Evolutionary conservation across 1,284 basidiomycete species (phyloP), one percentile per base, ranked within the genome.

Genomic region (Trametes polyzona): DNA sequence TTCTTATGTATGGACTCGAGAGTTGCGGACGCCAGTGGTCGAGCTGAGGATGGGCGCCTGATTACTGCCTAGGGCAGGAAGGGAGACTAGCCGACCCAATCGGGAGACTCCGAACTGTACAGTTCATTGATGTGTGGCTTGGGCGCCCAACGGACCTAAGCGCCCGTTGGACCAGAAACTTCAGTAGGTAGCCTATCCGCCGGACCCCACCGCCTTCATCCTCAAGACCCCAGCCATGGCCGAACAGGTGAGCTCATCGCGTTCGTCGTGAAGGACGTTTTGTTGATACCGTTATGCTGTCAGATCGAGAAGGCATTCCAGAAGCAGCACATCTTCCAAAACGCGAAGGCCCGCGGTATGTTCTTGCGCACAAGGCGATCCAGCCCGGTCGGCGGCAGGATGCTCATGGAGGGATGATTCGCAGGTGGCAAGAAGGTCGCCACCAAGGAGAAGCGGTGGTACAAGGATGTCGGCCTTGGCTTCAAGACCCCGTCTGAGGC

Each of bases 291-390:
- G 50, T 35, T 53, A 52, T 52, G 33, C 42, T 61, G 39, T 47
- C 70, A 95, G 90, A 86, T 95, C 71, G 93, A 96, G 78, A 95
- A 93, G 80, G 91, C 92, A 67, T 98, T 84, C 83, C 95, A 96
- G 80, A 98, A 98, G 83, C 96, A 99, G 79, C 86, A 89, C 73
- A 86, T 99, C 76, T 99, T 99, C 88, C 94, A 97, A 80, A 97
- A 97, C 82, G 84, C 93, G 76, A 99, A 99, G 87, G 81, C 85
- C 69, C 90, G 89, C 73, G 92, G 93, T 93, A 80, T 75, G 91
- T 87, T 59, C 33, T 32, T 48, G 33, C 55, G 47, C 17, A 14
- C 10, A 48, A 33, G 35, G 41, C 48, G 44, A 39, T 19, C 23
- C 32, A 41, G 9, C 19, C 10, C 7, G 23, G 23, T 41, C 32